A percentile compares a stretch with the other conserved stretches of the same genome.
phyloP scores from a whole-genome alignment of 352 stramenopile species.

The Globisporangium perplexum region DNA sequence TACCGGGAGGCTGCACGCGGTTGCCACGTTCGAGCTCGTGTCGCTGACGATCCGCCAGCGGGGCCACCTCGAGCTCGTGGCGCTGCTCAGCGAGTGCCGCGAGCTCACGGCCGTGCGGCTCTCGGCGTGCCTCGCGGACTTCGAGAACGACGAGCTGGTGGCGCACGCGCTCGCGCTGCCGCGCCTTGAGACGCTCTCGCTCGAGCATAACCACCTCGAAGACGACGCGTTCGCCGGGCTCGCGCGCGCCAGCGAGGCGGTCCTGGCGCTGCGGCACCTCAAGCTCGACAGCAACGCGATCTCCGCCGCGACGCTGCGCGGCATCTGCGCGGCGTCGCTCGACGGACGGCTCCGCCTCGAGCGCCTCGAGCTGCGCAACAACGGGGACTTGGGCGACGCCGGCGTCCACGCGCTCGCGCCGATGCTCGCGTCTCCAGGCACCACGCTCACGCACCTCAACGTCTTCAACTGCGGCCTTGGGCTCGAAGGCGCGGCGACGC shows the following conservation, averaged over 20 bases:
- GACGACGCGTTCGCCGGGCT: conserved; percentile 51
- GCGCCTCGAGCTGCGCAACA: conserved; percentile 58
- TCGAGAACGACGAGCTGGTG: conserved; percentile 47
- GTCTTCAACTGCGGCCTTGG: conserved; percentile 62
- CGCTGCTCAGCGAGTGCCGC: conserved; percentile 23
- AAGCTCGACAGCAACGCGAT: conserved; percentile 63
- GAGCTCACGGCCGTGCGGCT: conserved; percentile 41
- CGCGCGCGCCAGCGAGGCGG: conserved; percentile 15
- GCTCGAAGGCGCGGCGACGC: conserved; percentile 47
- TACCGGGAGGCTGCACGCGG: conserved; percentile 1
- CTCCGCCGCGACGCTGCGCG: conserved; percentile 32
- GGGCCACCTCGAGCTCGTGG: conserved; percentile 39
- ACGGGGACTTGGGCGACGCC: conserved; percentile 53
- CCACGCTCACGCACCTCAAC: conserved; percentile 51
- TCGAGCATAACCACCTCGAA: conserved; percentile 78
- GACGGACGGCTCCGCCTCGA: conserved; percentile 44
- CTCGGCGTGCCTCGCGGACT: conserved; percentile 53
- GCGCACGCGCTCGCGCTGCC: conserved; percentile 27
- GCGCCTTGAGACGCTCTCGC: conserved; percentile 37
- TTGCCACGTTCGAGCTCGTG: conserved; percentile 53
- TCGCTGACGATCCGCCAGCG: conserved; percentile 56
- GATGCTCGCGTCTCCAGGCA: conserved; percentile 37
- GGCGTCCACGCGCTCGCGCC: conserved; percentile 57
- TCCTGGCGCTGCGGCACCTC: conserved; percentile 33
- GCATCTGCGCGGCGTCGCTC: conserved; percentile 39